Conservation (phyloP, 441 rosid genomes). For the Euphorbia neoarborescens region DNA sequence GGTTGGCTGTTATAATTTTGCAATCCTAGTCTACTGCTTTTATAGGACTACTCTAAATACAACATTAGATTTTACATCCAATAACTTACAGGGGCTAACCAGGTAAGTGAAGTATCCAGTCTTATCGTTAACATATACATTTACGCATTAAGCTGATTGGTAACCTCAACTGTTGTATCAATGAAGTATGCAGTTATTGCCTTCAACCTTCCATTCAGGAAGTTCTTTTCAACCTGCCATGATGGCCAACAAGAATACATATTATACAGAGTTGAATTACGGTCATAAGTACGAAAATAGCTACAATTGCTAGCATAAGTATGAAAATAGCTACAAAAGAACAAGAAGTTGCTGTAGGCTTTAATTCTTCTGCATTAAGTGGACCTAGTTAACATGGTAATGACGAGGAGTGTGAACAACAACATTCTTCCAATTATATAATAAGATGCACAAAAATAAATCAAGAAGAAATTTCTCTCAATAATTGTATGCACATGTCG, state of each 20-base stretch:
- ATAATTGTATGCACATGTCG: neutral
- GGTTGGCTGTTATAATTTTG: neutral
- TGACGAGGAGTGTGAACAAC: neutral
- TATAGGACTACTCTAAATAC: neutral
- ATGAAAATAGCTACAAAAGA: neutral
- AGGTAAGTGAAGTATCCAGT: neutral
- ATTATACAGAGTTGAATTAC: neutral
- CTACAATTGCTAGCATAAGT: neutral
- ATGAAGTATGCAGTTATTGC: constrained; percentile 79
- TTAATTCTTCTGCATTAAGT: neutral
- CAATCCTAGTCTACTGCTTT: neutral
- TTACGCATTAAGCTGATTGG: constrained; percentile 12
- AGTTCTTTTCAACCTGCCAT: constrained; percentile 75
- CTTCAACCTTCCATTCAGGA: constrained; percentile 73
- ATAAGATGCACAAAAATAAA: neutral
- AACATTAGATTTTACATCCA: neutral
- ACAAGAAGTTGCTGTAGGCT: neutral
- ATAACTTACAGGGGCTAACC: neutral
- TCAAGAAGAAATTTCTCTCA: neutral
- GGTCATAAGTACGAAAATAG: neutral
- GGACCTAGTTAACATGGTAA: neutral
- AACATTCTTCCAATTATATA: neutral
- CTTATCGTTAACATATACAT: neutral
- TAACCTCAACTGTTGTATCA: constrained; percentile 9
- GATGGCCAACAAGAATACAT: constrained; percentile 4